Conservation (phyloP, 257 asterid species). For the Pogostemon cablin region DNA sequence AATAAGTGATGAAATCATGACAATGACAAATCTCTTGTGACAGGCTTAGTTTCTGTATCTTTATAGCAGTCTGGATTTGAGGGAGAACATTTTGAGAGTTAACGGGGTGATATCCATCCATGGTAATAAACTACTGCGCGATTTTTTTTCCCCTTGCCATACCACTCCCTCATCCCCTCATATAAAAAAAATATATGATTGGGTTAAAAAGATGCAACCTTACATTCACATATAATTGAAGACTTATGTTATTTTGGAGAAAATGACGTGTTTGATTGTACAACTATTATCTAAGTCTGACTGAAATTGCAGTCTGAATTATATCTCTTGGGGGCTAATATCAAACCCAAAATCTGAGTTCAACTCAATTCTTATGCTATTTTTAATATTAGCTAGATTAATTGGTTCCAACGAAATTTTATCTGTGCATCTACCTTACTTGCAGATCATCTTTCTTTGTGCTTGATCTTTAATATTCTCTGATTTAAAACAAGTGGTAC, state of each 20-base stretch:
- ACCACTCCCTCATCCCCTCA: background rate
- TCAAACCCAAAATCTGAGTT: background rate
- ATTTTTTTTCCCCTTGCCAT: background rate
- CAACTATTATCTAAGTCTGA: background rate
- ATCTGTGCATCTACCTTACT: background rate
- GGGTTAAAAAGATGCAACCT: slow-evolving; percentile 1
- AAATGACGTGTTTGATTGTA: background rate
- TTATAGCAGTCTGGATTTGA: slow-evolving; percentile 92
- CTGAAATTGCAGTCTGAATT: background rate
- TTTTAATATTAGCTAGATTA: background rate
- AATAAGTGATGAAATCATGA: slow-evolving; percentile 14
- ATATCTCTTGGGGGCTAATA: background rate
- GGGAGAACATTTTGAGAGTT: slow-evolving; percentile 91
- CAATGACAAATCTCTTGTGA: slow-evolving; percentile 21
- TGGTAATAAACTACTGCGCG: slow-evolving; percentile 53
- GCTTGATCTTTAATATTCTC: background rate
- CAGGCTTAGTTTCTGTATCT: slow-evolving; percentile 98
- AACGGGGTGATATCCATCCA: slow-evolving; percentile 97
- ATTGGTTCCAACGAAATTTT: background rate
- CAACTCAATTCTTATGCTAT: background rate
- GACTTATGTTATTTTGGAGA: background rate
- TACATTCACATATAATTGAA: background rate
- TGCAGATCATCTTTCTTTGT: slow-evolving; percentile 12
- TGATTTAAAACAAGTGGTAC: slow-evolving; percentile 1
- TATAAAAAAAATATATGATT: background rate